Base-by-base conservation (phyloP, 106 monocot species). In the Acanthochlamys bracteata region DNA sequence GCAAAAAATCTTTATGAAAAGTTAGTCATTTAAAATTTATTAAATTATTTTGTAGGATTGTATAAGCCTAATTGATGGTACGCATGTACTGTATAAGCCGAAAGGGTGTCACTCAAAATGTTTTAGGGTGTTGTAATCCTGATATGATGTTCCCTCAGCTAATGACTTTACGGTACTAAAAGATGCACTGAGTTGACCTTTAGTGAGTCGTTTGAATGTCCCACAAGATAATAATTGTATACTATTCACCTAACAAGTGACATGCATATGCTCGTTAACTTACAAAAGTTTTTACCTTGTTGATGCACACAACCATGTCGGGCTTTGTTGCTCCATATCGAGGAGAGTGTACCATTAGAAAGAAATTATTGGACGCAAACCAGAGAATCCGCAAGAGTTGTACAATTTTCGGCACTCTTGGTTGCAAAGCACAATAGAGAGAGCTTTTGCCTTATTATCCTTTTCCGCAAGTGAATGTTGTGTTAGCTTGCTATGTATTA, bases 21-120 rank as follows among this genome's bases (percentile, higher is more conserved):
- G 15, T 14, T 14, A 49, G 15, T 14, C 17, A 14, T 14, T 2
- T 49, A 17, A 12, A 33, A 3, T 43, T 49, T 17, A 12, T 17
- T 9, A 14, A 49, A 49, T 49, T 12, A 49, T 49, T 49, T 49
- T 49, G 10, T 57, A 57, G 0, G 13, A 57, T 57, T 57, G 57
- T 57, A 22, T 57, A 7, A 21, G 57, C 22, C 11, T 57, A 7
- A 22, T 57, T 20, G 13, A 22, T 22, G 57, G 57, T 22, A 57
- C 57, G 21, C 13, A 57, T 57, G 22, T 57, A 11, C 23, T 11
- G n/a, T 22, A 11, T 7, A 24, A 22, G 56, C 0, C 13, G 55
- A 42, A 53, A 68, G 16, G 25, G 53, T 14, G 4, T 40, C 33
- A 56, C 68, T 11, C 56, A 68, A 68, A 57, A 68, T 68, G 7